These are phyloP conservation scores for Xylariaceae sp. DNA, from an alignment of 2,329 filamentous ascomycete species.

Conservation along the genomic window DNA sequence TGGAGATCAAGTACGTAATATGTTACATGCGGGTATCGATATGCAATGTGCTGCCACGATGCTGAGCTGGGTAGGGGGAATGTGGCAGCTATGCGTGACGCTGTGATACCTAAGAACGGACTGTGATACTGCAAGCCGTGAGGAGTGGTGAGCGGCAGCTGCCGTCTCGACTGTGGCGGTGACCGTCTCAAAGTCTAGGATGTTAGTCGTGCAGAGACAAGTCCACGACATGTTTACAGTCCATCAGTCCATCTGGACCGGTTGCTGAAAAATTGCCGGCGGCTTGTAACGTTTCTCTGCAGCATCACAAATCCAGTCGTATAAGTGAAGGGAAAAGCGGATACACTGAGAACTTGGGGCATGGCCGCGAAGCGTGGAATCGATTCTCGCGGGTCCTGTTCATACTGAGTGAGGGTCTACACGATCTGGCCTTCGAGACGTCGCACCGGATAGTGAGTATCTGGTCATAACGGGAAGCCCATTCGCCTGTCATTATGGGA, in stretches of 20 bases:
- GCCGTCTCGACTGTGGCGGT: conserved; percentile 14
- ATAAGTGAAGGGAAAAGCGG: conserved; percentile 2
- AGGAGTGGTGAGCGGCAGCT: conserved; percentile 8
- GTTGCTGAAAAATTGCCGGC: conserved; percentile 1
- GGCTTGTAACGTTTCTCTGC: conserved; percentile 10
- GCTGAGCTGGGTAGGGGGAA: conserved; percentile 28
- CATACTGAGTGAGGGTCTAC: conserved; percentile 10
- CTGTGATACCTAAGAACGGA: conserved; percentile 25
- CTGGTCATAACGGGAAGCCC: background rate
- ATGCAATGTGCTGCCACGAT: conserved; percentile 28
- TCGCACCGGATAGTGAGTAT: background rate
- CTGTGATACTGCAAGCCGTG: conserved; percentile 13
- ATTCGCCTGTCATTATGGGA: conserved; percentile 5
- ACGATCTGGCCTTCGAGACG: conserved; percentile 9
- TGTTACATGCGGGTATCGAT: conserved; percentile 17
- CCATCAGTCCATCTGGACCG: no score
- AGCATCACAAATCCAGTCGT: conserved; percentile 10
- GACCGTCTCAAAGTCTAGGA: conserved; percentile 8
- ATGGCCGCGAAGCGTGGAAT: background rate
- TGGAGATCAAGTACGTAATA: conserved; percentile 13
- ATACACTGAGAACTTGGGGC: conserved; percentile 4
- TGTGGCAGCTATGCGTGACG: conserved; percentile 27
- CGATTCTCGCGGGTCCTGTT: conserved; percentile 16
- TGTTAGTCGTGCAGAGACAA: conserved; percentile 9
- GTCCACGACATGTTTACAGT: conserved; percentile 2